Base-by-base conservation (phyloP, 371 early-diverging fungal species). In the Mucor piriformis region DNA sequence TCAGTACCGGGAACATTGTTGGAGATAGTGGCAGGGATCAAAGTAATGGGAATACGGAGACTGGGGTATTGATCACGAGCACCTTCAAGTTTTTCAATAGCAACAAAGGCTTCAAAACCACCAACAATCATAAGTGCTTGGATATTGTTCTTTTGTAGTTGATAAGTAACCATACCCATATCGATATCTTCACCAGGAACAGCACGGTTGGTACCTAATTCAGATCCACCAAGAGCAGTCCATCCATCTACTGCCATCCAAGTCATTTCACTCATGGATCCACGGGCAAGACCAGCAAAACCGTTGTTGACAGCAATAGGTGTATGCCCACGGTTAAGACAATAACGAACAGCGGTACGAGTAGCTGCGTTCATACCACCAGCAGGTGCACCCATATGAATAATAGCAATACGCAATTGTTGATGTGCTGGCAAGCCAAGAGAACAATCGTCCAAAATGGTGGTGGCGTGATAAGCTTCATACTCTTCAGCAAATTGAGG, bases 1-100 rank as follows among this genome's bases (percentile, higher is more conserved):
- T 97, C 97, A 0, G 99, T 98, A 24, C 96, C 97, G 3, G 99
- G 99, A 3, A 99, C 97, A 74, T 99, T 99, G 83, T 99, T 99
- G 38, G 92, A 91, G 50, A 97, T 90, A 0, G 99, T 97, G 21
- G 99, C 96, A 7, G 99, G 99, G 10, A 99, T 85, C 52, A 92
- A 85, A 29, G 95, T 87, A 74, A 99, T 91, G 3, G 98, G 96
- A 60, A 98, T 95, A 64, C 92, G 88, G 67, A 97, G 90, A 5
- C 94, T 90, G 18, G 92, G 91, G 71, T 92, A 96, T 62, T 87
- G 76, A 7, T 59, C 29, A 35, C 98, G 83, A 20, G 88, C 85
- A 34, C 83, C 78, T 54, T 87, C 76, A 61, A 98, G 75, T 50
- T 87, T 84, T n/a, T 83, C 67, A 55, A 93, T 74, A 0, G 93